A percentile compares a stretch with the other conserved stretches of the same genome.
Conservation (phyloP, 2,329 filamentous ascomycete species). For the Trichoderma sp. region DNA sequence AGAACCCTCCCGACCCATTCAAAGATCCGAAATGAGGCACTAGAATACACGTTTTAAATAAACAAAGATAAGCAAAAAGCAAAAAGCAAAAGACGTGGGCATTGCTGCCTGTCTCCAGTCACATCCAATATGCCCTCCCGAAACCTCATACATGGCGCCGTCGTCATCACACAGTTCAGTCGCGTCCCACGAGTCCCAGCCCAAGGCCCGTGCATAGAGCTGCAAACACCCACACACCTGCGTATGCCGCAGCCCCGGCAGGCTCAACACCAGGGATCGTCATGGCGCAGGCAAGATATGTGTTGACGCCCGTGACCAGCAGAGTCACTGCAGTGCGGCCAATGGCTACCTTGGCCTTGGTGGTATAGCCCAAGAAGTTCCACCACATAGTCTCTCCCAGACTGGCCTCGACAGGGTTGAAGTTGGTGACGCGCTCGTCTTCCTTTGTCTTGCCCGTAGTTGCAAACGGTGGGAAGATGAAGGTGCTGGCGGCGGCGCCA, state of each 20-base stretch:
- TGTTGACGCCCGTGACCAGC: constrained; percentile 58
- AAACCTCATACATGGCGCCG: not conserved
- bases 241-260: constrained; percentile 70
- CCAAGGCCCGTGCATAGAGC: constrained; percentile 59
- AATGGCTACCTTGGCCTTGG: constrained; percentile 63
- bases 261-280: constrained; percentile 71
- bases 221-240: constrained; percentile 71
- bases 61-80: not conserved
- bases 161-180: constrained; percentile 28
- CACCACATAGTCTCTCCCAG: constrained; percentile 70
- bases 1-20: not conserved
- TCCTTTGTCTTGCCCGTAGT: constrained; percentile 51
- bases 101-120: not conserved
- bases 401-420: constrained; percentile 65
- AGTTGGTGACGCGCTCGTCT: constrained; percentile 53
- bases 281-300: constrained; percentile 64
- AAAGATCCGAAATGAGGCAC: not conserved
- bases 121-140: not conserved
- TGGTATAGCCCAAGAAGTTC: constrained; percentile 71
- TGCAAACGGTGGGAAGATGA: constrained; percentile 73
- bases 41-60: constrained; percentile 1
- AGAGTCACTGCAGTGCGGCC: constrained; percentile 63
- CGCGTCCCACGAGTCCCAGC: constrained; percentile 53
- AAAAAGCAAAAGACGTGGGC: not conserved
- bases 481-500: constrained; percentile 70